Conservation (phyloP, 2,329 filamentous ascomycete genomes). For the Fusarium burgessii region DNA sequence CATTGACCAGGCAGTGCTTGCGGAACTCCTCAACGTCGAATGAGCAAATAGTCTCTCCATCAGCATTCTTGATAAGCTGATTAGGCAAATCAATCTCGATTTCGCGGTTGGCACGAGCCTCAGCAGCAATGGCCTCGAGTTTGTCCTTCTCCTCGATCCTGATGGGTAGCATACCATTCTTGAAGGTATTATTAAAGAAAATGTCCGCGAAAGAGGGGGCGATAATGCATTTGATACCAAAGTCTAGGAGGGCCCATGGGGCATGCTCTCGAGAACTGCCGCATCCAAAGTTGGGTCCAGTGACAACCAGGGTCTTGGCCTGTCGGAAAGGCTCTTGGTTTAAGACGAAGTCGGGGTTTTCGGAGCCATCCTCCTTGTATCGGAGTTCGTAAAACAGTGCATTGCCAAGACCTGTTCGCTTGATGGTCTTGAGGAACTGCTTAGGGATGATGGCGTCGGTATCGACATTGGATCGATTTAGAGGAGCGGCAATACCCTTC, state of each 20-base stretch:
- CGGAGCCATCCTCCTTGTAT: conserved; percentile 77
- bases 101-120: conserved; percentile 83
- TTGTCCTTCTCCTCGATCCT: conserved; percentile 74
- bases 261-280: conserved; percentile 94
- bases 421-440: conserved; percentile 99
- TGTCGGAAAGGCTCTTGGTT: conserved; percentile 89
- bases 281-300: conserved; percentile 94
- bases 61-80: conserved; percentile 82
- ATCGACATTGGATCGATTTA: conserved; percentile 92
- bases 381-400: conserved; percentile 90
- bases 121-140: conserved; percentile 77
- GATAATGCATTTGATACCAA: conserved; percentile 94
- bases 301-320: conserved; percentile 90
- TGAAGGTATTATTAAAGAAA: conserved; percentile 99
- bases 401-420: conserved; percentile 90
- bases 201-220: conserved; percentile 82
- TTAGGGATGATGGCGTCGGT: conserved; percentile 99
- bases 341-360: conserved; percentile 86
- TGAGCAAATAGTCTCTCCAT: conserved; percentile 77
- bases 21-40: conserved; percentile 95
- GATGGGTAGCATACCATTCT: conserved; percentile 98
- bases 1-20: conserved; percentile 93
- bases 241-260: conserved; percentile 96
- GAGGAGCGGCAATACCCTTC: conserved; percentile 87
- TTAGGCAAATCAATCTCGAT: conserved; percentile 90